These are phyloP conservation scores for Talaromyces funiculosus DNA, from an alignment of 2,329 filamentous ascomycete species.

Conservation along the genomic window DNA sequence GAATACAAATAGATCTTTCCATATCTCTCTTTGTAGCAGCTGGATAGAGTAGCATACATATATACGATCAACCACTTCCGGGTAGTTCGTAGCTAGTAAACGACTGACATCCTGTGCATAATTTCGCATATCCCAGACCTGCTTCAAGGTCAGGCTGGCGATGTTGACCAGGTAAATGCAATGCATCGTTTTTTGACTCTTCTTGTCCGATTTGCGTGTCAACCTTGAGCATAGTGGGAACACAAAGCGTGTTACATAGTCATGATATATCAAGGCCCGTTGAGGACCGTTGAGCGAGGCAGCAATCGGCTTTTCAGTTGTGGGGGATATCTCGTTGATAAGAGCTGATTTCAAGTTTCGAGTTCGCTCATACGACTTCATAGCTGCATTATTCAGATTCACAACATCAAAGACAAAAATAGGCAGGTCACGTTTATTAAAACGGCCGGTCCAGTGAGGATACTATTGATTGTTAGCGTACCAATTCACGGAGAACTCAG, in stretches of 20 bases:
- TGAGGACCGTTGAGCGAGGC: not conserved
- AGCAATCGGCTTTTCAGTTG: not conserved
- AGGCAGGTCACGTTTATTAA: not conserved
- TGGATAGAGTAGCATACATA: not conserved
- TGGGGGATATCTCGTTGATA: not conserved
- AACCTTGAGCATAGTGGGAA: not conserved
- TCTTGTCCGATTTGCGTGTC: not conserved
- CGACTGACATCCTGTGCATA: not conserved
- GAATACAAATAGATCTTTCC: not conserved
- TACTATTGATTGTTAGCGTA: not conserved
- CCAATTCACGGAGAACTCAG: not conserved
- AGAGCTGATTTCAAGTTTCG: not conserved
- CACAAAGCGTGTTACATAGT: not conserved
- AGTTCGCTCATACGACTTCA: not conserved
- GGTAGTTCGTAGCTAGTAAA: not conserved
- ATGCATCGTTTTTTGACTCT: not conserved
- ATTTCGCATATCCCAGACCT: not conserved
- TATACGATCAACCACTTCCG: not conserved
- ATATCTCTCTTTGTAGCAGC: too few species aligned
- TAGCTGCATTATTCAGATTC: not conserved
- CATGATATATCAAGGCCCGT: not conserved
- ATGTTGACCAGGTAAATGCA: not conserved
- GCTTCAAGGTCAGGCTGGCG: not conserved
- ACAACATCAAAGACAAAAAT: not conserved
- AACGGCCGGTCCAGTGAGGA: not conserved